Evolutionary conservation across 805 yeast genomes (phyloP).

Genomic region (Metschnikowia noctiluminum): DNA sequence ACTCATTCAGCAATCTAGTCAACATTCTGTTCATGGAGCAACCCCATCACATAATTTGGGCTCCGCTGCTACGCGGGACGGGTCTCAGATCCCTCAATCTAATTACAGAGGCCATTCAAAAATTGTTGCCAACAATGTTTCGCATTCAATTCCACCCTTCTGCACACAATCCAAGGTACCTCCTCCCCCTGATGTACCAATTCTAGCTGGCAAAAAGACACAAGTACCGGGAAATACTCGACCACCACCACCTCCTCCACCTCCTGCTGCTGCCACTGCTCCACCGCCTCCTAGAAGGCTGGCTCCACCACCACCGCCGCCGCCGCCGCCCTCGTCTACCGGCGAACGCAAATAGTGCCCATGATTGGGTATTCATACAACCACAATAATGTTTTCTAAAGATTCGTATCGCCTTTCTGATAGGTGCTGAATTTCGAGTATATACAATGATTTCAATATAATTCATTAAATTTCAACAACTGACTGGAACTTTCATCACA

Average conservation of each 20-base stretch:
- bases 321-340: constrained; percentile 10
- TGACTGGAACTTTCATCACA: neutral
- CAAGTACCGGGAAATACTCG: constrained; percentile 8
- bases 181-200: constrained; percentile 16
- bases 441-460: no score
- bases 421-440: neutral
- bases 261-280: constrained; percentile 13
- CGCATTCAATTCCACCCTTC: neutral
- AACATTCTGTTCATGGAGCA: neutral
- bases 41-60: neutral
- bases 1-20: no score
- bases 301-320: constrained; percentile 18
- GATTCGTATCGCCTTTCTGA: neutral
- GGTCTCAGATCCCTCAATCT: neutral
- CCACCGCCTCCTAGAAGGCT: constrained; percentile 17
- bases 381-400: no score
- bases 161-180: constrained; percentile 1
- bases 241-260: constrained; percentile 3
- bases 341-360: neutral
- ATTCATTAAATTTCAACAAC: no score
- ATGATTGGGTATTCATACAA: no score
- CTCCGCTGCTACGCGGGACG: neutral
- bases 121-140: neutral
- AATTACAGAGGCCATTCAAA: neutral
- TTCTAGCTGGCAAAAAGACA: neutral